Evolutionary conservation across 495 filamentous ascomycete species (phyloP).

Genomic region (Parachaetomium inaequale): DNA sequence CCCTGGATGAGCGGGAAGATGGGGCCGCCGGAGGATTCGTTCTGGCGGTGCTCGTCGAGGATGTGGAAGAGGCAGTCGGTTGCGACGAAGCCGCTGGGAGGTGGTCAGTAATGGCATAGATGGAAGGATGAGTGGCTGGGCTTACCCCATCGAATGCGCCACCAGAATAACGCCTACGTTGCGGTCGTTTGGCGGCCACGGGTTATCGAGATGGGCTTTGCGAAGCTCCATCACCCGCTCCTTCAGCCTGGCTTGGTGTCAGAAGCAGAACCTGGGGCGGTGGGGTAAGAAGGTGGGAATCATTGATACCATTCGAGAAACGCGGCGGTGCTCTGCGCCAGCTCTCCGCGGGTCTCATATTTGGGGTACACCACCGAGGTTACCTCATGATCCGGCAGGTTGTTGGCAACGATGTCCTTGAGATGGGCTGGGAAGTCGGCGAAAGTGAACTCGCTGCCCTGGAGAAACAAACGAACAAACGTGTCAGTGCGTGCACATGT

Average conservation of each 20-base stretch:
- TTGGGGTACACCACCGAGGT: slow-evolving; percentile 74
- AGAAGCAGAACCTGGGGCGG: not conserved
- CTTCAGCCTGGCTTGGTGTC: slow-evolving; percentile 60
- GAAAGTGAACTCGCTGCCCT: slow-evolving; percentile 91
- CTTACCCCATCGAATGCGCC: slow-evolving; percentile 87
- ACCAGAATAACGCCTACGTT: slow-evolving; percentile 77
- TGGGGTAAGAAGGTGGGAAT: not conserved
- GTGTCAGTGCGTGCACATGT: not conserved
- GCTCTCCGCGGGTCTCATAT: slow-evolving; percentile 86
- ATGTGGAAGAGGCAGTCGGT: slow-evolving; percentile 70
- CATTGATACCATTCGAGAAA: slow-evolving; percentile 84
- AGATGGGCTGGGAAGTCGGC: slow-evolving; percentile 70
- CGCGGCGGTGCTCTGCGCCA: slow-evolving; percentile 66
- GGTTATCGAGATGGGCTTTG: slow-evolving; percentile 67
- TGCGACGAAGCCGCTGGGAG: slow-evolving; percentile 71
- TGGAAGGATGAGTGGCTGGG: not conserved
- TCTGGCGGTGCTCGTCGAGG: slow-evolving; percentile 39
- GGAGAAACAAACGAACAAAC: not conserved
- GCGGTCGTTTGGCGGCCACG: slow-evolving; percentile 82
- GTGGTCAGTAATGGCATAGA: not conserved
- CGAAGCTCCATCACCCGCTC: slow-evolving; percentile 82
- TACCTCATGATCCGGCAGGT: slow-evolving; percentile 69
- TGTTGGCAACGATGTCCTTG: slow-evolving; percentile 59
- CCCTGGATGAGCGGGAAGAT: slow-evolving; percentile 71
- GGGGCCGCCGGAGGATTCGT: slow-evolving; percentile 27